These are phyloP conservation scores for Pichia membranifaciens DNA, from an alignment of 805 yeast genomes.

Conservation along the genomic window DNA sequence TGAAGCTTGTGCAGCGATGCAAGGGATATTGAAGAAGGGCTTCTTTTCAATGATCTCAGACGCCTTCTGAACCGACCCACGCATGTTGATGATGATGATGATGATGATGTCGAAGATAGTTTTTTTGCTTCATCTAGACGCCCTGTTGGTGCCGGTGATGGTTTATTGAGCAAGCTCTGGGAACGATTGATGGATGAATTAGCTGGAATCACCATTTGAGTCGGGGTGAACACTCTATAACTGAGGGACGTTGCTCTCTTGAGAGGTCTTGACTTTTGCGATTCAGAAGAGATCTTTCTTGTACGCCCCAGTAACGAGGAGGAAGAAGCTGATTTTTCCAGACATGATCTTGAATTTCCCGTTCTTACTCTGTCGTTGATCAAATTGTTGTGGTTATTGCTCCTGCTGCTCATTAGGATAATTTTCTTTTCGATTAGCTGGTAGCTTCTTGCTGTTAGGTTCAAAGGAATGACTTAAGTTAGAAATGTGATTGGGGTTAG, in stretches of 20 bases:
- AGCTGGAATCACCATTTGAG: constrained; percentile 7
- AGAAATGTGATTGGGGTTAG: neutral
- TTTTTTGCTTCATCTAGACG: no score
- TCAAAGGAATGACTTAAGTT: neutral
- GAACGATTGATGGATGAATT: neutral
- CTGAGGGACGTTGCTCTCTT: constrained; percentile 27
- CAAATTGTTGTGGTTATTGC: neutral
- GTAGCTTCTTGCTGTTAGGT: no score
- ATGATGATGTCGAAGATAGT: neutral
- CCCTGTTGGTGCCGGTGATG: no score
- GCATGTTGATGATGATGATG: neutral
- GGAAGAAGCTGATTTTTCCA: constrained; percentile 4
- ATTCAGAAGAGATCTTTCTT: constrained; percentile 13
- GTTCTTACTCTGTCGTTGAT: neutral
- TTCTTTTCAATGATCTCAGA: constrained; percentile 4
- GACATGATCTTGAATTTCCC: neutral
- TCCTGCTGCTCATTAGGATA: neutral
- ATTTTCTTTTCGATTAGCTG: no score
- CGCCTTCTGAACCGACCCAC: constrained; percentile 7
- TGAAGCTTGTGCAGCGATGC: neutral
- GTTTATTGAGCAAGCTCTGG: neutral
- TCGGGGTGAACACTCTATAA: constrained; percentile 21
- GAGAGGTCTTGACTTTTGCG: constrained; percentile 20
- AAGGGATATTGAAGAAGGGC: neutral
- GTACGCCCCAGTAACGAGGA: constrained; percentile 8